A percentile compares a stretch with the other conserved stretches of the same genome.
phyloP scores from a whole-genome alignment of 148 eudicot genomes.

The Selenicereus undatus region DNA sequence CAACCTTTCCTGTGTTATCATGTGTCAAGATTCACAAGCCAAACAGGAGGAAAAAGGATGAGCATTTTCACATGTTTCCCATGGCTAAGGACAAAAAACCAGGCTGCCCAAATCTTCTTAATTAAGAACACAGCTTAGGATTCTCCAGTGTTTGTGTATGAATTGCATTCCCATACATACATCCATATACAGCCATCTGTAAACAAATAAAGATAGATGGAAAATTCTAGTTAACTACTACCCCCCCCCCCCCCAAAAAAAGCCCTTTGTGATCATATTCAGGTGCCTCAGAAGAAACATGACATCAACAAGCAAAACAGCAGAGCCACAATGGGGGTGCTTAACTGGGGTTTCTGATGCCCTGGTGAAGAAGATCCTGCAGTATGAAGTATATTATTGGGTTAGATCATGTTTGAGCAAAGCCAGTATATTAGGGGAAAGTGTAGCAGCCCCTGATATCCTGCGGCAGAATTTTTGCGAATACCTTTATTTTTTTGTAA shows the following conservation, averaged over 20 bases:
- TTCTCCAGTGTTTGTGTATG: too few relatives aligned
- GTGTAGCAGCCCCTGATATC: not conserved
- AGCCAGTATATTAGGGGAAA: not conserved
- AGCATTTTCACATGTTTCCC: not conserved
- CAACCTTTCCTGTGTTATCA: not conserved
- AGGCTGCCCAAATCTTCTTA: not conserved
- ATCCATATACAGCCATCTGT: not conserved
- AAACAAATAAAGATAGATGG: not conserved
- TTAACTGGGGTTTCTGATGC: constrained; percentile 21
- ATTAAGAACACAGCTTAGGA: too few relatives aligned
- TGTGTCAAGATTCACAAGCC: not conserved
- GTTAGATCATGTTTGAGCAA: constrained; percentile 15
- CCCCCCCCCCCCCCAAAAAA: not conserved
- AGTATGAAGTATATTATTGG: constrained; percentile 15
- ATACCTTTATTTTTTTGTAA: too few relatives aligned
- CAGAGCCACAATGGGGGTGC: constrained; percentile 24
- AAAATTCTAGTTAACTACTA: not conserved
- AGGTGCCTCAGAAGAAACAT: constrained; percentile 10
- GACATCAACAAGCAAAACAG: constrained; percentile 23
- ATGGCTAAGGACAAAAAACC: not conserved
- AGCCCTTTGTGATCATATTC: not conserved
- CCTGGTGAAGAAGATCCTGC: constrained; percentile 34
- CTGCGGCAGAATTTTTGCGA: not conserved
- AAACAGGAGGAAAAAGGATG: not conserved
- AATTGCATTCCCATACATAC: too few relatives aligned